phyloP scores from a whole-genome alignment of 257 asterid species.

The Gentiana straminea region DNA sequence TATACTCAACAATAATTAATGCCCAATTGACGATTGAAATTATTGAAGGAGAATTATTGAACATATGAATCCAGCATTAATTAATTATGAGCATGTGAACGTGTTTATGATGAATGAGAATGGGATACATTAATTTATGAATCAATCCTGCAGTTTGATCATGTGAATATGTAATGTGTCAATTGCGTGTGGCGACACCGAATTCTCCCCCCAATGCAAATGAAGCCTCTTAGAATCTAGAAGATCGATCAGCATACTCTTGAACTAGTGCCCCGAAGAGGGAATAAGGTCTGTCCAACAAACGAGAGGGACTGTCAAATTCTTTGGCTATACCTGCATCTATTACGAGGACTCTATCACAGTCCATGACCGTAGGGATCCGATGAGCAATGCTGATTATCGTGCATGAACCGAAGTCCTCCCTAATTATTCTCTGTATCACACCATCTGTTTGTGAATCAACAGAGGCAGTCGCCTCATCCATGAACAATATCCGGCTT shows the following conservation, averaged over 20 bases:
- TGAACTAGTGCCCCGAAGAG: constrained; percentile 93
- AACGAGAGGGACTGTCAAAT: constrained; percentile 59
- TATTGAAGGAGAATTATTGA: too few relatives aligned
- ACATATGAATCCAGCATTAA: too few relatives aligned
- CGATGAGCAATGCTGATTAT: constrained; percentile 97
- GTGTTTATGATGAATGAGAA: too few relatives aligned
- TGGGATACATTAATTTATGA: too few relatives aligned
- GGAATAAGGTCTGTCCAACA: constrained; percentile 64
- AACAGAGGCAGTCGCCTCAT: constrained; percentile 96
- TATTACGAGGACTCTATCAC: constrained; percentile 73
- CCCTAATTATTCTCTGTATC: constrained; percentile 89
- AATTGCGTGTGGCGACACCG: too few relatives aligned
- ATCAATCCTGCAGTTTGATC: too few relatives aligned
- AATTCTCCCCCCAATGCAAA: too few relatives aligned
- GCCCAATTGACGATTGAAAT: too few relatives aligned
- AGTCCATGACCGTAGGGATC: constrained; percentile 96
- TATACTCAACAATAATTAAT: too few relatives aligned
- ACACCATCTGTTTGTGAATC: constrained; percentile 90
- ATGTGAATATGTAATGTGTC: too few relatives aligned
- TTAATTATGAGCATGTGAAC: too few relatives aligned
- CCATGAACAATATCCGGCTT: constrained; percentile 80
- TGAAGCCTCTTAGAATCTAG: constrained; percentile 37
- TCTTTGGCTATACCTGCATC: constrained; percentile 90
- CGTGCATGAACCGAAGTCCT: constrained; percentile 77
- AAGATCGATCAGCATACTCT: constrained; percentile 82